phyloP scores from a whole-genome alignment of 495 filamentous ascomycete species.

The Amphirosellinia nigrospora region DNA sequence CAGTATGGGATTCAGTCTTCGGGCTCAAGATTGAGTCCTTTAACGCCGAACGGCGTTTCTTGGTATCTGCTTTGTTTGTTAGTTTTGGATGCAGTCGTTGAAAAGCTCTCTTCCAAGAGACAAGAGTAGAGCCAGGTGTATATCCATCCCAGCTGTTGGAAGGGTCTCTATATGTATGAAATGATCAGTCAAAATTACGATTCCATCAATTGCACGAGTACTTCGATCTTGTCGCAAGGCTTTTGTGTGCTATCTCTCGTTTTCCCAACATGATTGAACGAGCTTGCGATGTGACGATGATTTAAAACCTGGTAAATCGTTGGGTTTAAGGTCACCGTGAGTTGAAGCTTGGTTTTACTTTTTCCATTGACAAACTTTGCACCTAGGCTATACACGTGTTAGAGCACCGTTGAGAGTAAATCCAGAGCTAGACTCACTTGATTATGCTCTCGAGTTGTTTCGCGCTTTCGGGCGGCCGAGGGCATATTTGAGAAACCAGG shows the following conservation, averaged over 20 bases:
- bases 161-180: background rate
- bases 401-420: background rate
- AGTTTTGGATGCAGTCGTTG: background rate
- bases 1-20: conserved; percentile 2
- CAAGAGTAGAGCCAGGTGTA: conserved; percentile 1
- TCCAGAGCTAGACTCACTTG: conserved; percentile 34
- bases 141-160: background rate
- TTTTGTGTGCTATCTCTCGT: conserved; percentile 34
- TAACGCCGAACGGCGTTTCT: background rate
- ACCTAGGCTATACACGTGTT: conserved; percentile 34
- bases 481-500: conserved; percentile 42
- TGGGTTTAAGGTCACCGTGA: conserved; percentile 41
- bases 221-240: conserved; percentile 30
- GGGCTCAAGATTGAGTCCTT: background rate
- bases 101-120: background rate
- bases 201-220: conserved; percentile 33
- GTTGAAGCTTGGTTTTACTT: conserved; percentile 38
- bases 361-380: conserved; percentile 33
- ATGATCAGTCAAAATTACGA: conserved; percentile 8
- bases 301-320: conserved; percentile 31
- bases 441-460: conserved; percentile 34
- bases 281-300: conserved; percentile 32
- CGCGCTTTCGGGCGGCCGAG: conserved; percentile 37
- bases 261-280: conserved; percentile 43
- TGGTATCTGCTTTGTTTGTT: background rate